Conservation (phyloP, 345 rosid species). For the Eucalyptus regnans region DNA sequence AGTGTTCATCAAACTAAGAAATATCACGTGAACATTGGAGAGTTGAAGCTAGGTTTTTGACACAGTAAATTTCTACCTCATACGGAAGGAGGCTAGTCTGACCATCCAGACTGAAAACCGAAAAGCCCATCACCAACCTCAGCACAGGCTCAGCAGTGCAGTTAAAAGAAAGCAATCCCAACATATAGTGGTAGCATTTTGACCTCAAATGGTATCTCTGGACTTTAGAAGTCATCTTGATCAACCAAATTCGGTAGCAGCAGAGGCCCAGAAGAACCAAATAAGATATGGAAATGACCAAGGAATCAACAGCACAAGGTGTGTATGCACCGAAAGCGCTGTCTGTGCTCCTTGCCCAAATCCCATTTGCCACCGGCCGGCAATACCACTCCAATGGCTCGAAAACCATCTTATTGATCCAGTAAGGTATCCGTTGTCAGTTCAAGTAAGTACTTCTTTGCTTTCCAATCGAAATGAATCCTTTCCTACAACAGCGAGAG, state of each 20-base stretch:
- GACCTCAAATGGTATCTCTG: conserved; percentile 54
- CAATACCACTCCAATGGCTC: conserved; percentile 70
- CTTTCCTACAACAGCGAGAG: background rate
- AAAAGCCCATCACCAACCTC: conserved; percentile 55
- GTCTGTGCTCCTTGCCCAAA: conserved; percentile 42
- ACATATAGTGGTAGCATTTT: conserved; percentile 35
- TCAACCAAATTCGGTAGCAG: conserved; percentile 59
- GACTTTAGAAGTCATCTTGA: conserved; percentile 32
- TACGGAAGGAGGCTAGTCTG: conserved; percentile 53
- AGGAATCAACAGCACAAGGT: conserved; percentile 59
- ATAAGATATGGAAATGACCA: conserved; percentile 56
- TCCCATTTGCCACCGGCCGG: conserved; percentile 40
- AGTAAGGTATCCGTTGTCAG: background rate
- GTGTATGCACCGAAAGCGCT: conserved; percentile 71
- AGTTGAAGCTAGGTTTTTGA: background rate
- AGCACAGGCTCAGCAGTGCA: conserved; percentile 65
- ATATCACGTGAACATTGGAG: background rate
- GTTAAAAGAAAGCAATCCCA: conserved; percentile 51
- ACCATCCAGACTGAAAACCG: conserved; percentile 47
- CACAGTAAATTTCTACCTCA: conserved; percentile 38
- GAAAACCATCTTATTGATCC: conserved; percentile 35
- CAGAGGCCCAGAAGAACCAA: conserved; percentile 59
- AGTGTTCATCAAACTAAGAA: background rate
- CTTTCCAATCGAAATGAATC: background rate
- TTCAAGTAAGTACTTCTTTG: background rate